Conservation (phyloP, 1,284 basidiomycete species). For the Fistulina hepatica region DNA sequence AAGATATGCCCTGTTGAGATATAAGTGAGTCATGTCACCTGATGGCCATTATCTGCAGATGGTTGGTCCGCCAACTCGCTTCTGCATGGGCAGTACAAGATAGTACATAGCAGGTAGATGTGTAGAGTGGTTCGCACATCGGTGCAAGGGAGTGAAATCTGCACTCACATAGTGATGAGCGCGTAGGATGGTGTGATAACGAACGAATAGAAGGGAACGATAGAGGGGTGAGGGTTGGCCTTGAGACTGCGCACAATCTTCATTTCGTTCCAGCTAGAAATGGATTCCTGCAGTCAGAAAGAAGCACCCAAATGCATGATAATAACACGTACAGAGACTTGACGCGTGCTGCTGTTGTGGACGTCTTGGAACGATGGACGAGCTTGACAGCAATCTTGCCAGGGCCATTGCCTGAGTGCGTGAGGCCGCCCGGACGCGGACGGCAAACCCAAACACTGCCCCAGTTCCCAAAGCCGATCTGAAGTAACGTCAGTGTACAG, state of each 20-base stretch:
- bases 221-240: constrained; percentile 75
- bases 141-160: constrained; percentile 1
- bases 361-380: constrained; percentile 65
- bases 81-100: constrained; percentile 4
- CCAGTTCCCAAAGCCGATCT: constrained; percentile 86
- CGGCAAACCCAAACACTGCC: constrained; percentile 71
- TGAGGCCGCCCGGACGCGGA: constrained; percentile 36
- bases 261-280: constrained; percentile 82
- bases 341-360: constrained; percentile 78
- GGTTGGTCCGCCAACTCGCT: too few species aligned
- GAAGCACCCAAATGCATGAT: constrained; percentile 4
- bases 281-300: constrained; percentile 9
- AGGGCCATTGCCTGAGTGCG: constrained; percentile 28
- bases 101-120: constrained; percentile 4
- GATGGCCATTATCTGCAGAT: too few species aligned
- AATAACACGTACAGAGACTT: constrained; percentile 57
- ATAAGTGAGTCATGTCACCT: constrained; percentile 18
- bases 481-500: constrained; percentile 6
- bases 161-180: constrained; percentile 71
- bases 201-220: constrained; percentile 87
- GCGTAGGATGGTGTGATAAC: constrained; percentile 86
- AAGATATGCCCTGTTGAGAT: constrained; percentile 51
- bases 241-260: constrained; percentile 79
- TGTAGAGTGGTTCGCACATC: constrained; percentile 4
- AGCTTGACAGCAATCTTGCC: constrained; percentile 79